Base-by-base conservation (phyloP, 139 green algal genomes). In the Tetradesmus lagerheimii region DNA sequence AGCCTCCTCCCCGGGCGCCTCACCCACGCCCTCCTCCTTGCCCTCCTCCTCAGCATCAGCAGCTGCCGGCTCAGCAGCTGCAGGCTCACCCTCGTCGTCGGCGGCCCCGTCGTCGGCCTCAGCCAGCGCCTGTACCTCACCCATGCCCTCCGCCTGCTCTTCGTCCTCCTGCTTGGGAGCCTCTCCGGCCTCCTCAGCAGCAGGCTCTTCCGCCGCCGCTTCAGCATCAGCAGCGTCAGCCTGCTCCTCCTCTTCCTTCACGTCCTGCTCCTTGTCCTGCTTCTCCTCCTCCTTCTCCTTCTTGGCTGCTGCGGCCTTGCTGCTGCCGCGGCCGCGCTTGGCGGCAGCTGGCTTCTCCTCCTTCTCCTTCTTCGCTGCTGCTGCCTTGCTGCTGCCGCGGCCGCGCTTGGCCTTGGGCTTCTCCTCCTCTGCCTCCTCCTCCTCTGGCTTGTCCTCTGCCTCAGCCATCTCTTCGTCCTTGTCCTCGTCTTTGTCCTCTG, bases 341-440 rank as follows among this genome's bases (percentile, higher is more conserved):
- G 45, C 45, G 12, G 79, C 38, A 43, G 80, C 80, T 23, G 80
- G 45, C 80, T 75, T 86, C 29, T 74, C 80, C 80, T 86, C 45
- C 57, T 71, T 31, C 20, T 74, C 11, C 41, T n/a, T 47, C 37
- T 34, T 45, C 11, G 23, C 76, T 50, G 23, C 34, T 83, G 76
- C 41, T 20, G 38, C 35, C n/a, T 16, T 64, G 37, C 76, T 53
- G 37, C 76, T 82, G 37, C 23, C 41, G 76, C 76, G 41, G 25
- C 37, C 77, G 41, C 77, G 77, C 77, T 83, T 45, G 16, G 79
- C 39, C n/a, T 43, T 45, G 16, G 43, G 79, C 79, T 84, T 64
- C 79, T 39, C 43, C 29, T 86, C 80, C 31, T 66, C 39, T n/a
- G 34, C 45, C 29, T 77, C 53, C 16, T 78, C 81, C 0, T 87